Percentiles rank a stretch among this genome's conserved stretches.
These are phyloP conservation scores for Croton laevigatus DNA, from an alignment of 441 rosid species.

Conservation along the genomic window DNA sequence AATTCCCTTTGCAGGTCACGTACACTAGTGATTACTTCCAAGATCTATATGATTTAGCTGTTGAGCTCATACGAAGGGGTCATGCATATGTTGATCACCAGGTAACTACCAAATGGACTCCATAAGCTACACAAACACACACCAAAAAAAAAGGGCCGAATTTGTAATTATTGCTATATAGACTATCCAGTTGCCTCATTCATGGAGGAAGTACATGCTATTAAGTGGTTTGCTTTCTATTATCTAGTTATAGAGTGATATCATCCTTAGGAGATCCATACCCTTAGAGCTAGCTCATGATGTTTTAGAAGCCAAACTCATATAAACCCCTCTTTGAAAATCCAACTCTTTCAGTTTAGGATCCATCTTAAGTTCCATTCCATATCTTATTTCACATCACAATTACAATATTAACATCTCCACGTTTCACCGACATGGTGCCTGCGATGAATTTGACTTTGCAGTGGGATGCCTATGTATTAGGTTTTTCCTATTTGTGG, in stretches of 20 bases:
- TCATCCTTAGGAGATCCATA: too few relatives aligned
- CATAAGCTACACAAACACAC: neutral
- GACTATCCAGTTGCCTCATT: neutral
- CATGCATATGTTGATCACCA: slow-evolving; percentile 98
- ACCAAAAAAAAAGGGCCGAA: neutral
- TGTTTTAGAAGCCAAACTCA: too few relatives aligned
- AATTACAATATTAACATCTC: too few relatives aligned
- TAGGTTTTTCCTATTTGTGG: too few relatives aligned
- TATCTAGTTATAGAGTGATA: neutral
- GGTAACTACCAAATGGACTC: slow-evolving; percentile 37
- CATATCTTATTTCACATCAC: too few relatives aligned
- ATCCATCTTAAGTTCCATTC: too few relatives aligned
- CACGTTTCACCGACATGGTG: too few relatives aligned
- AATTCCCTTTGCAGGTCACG: slow-evolving; percentile 57
- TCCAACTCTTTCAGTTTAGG: too few relatives aligned
- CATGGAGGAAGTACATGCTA: neutral
- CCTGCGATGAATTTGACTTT: too few relatives aligned
- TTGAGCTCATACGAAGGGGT: slow-evolving; percentile 84
- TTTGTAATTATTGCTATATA: neutral
- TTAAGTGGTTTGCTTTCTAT: neutral
- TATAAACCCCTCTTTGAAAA: too few relatives aligned
- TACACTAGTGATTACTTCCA: slow-evolving; percentile 97
- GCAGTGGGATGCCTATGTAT: too few relatives aligned
- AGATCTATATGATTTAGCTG: slow-evolving; percentile 87
- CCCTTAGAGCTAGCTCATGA: too few relatives aligned